Percentiles rank a stretch among this genome's conserved stretches.
These are phyloP conservation scores for Raffaelea albimanens DNA, from an alignment of 2,329 filamentous ascomycete species.

Conservation along the genomic window DNA sequence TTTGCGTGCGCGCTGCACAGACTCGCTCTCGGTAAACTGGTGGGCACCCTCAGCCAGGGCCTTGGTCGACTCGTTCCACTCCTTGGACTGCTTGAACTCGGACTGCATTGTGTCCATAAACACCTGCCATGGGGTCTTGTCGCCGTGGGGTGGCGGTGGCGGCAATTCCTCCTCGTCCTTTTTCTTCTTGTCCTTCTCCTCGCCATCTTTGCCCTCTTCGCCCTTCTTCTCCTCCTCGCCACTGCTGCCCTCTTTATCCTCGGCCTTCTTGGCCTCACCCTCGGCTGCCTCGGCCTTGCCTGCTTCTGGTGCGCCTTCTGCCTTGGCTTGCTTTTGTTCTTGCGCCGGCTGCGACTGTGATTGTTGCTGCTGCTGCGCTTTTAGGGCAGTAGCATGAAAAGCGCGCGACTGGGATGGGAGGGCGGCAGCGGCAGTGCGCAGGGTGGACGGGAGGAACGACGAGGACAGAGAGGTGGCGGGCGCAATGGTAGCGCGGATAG, in stretches of 20 bases:
- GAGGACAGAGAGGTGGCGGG: too few relatives aligned
- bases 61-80: constrained; percentile 99
- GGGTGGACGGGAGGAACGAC: background rate
- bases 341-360: constrained; percentile 19
- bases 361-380: constrained; percentile 20
- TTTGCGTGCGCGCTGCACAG: constrained; percentile 73
- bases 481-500: constrained; percentile 12
- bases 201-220: constrained; percentile 32
- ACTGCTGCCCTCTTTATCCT: constrained; percentile 20
- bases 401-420: constrained; percentile 21
- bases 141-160: constrained; percentile 89
- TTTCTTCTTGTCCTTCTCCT: constrained; percentile 29
- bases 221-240: constrained; percentile 23
- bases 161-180: constrained; percentile 58
- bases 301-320: constrained; percentile 17
- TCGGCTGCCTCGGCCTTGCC: constrained; percentile 24
- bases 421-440: background rate
- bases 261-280: constrained; percentile 19
- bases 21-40: constrained; percentile 88
- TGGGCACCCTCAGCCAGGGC: constrained; percentile 81
- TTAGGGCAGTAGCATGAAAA: constrained; percentile 22
- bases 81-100: constrained; percentile 94
- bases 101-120: constrained; percentile 92
- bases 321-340: constrained; percentile 10
- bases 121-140: constrained; percentile 98